A percentile compares a stretch with the other conserved stretches of the same genome.
These are phyloP conservation scores for Umbelopsis sp. DNA, from an alignment of 371 early-diverging fungal species.

Conservation along the genomic window DNA sequence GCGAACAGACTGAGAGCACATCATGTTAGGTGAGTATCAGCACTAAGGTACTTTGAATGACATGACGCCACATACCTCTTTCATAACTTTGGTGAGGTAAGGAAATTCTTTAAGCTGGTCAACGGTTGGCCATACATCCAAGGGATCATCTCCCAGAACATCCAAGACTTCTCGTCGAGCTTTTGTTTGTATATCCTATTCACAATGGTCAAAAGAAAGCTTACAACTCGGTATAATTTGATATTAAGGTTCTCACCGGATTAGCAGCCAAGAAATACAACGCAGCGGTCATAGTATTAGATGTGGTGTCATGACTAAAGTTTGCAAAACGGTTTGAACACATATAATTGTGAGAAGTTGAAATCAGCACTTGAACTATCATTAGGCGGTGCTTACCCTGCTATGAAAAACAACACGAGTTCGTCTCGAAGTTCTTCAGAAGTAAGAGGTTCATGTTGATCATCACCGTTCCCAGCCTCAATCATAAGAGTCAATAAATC, in stretches of 20 bases:
- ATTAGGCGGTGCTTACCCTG: neutral
- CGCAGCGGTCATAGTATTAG: slow-evolving; percentile 33
- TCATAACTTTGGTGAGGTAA: slow-evolving; percentile 28
- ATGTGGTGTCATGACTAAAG: slow-evolving; percentile 31
- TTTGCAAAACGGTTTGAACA: slow-evolving; percentile 33
- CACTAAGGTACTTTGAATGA: neutral
- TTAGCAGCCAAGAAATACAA: slow-evolving; percentile 29
- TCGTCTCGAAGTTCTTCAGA: slow-evolving; percentile 21
- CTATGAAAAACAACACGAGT: neutral
- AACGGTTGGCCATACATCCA: slow-evolving; percentile 24
- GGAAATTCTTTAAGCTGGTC: slow-evolving; percentile 25
- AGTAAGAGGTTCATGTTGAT: slow-evolving; percentile 43
- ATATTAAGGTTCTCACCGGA: neutral
- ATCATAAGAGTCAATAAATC: slow-evolving; percentile 62
- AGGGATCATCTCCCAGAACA: slow-evolving; percentile 26
- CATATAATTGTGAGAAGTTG: slow-evolving; percentile 31
- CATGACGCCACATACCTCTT: slow-evolving; percentile 22
- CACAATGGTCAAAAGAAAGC: neutral
- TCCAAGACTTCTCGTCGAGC: slow-evolving; percentile 34
- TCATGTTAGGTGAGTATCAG: neutral
- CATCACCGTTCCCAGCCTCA: slow-evolving; percentile 45
- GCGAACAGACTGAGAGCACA: neutral
- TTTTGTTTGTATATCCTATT: slow-evolving; percentile 30
- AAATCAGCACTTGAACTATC: too few relatives aligned
- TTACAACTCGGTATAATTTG: neutral